A percentile compares a stretch with the other conserved stretches of the same genome.
These are phyloP conservation scores for Vachellia pachyceras DNA, from an alignment of 306 rosid species.

Conservation along the genomic window DNA sequence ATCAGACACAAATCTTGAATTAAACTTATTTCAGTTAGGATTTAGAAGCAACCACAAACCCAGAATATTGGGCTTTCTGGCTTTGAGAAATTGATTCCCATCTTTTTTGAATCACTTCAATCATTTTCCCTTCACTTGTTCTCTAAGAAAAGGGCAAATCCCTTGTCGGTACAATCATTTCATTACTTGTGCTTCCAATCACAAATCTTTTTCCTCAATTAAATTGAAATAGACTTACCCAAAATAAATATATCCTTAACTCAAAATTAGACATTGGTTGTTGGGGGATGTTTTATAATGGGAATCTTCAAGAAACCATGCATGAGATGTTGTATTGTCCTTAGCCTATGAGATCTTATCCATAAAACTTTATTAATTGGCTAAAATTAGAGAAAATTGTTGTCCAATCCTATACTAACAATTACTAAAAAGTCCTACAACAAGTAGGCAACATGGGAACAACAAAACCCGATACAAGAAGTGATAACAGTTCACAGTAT, in stretches of 20 bases:
- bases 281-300: background rate
- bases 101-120: slow-evolving; percentile 39
- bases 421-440: too few relatives aligned
- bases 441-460: too few relatives aligned
- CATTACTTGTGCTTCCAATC: slow-evolving; percentile 44
- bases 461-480: too few relatives aligned
- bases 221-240: background rate
- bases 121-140: slow-evolving; percentile 58
- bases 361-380: too few relatives aligned
- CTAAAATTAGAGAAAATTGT: too few relatives aligned
- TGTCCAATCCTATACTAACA: too few relatives aligned
- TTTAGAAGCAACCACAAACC: slow-evolving; percentile 55
- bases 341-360: background rate
- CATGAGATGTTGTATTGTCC: background rate
- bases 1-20: slow-evolving; percentile 55
- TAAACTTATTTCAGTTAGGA: slow-evolving; percentile 34
- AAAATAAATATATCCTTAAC: background rate
- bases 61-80: slow-evolving; percentile 65
- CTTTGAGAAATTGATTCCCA: slow-evolving; percentile 39
- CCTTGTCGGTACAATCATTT: slow-evolving; percentile 59
- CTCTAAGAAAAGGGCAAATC: slow-evolving; percentile 48
- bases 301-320: background rate
- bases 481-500: too few relatives aligned
- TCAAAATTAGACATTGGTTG: background rate
- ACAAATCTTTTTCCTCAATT: slow-evolving; percentile 14